Conservation (phyloP, 2,329 filamentous ascomycete genomes). For the Didymella arachidicola region DNA sequence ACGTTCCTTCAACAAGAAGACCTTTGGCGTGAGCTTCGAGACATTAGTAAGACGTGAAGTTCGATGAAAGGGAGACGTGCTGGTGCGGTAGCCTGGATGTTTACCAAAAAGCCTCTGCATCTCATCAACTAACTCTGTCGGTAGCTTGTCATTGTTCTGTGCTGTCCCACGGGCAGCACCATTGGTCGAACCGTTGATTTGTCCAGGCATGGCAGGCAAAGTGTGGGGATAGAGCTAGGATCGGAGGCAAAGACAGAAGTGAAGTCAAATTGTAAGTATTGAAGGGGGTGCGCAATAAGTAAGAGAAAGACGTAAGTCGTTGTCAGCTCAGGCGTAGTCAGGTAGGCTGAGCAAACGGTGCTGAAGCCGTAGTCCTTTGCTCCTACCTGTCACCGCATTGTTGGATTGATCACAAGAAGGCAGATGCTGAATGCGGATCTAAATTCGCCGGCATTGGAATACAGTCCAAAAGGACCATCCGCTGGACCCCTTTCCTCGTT, state of each 20-base stretch:
- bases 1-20: slow-evolving; percentile 19
- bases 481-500: neutral
- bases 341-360: neutral
- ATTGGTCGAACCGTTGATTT: neutral
- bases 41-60: neutral
- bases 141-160: slow-evolving; percentile 1
- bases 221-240: neutral
- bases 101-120: slow-evolving; percentile 21
- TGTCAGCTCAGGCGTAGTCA: neutral
- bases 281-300: neutral
- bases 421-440: neutral
- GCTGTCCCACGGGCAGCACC: neutral
- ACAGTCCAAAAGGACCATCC: neutral
- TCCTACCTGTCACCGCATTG: neutral
- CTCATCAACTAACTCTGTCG: slow-evolving; percentile 19
- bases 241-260: neutral
- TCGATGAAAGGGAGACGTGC: neutral
- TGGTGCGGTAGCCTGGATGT: slow-evolving; percentile 16
- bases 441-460: neutral
- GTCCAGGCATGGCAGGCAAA: slow-evolving; percentile 1
- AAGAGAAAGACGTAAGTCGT: neutral
- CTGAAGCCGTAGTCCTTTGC: neutral
- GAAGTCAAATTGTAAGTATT: neutral
- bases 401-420: neutral
- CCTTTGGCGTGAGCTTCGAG: slow-evolving; percentile 19